Evolutionary conservation across 148 eudicot genomes (phyloP), one percentile per base, ranked within the genome.

Genomic region (Rhododendron simsii): DNA sequence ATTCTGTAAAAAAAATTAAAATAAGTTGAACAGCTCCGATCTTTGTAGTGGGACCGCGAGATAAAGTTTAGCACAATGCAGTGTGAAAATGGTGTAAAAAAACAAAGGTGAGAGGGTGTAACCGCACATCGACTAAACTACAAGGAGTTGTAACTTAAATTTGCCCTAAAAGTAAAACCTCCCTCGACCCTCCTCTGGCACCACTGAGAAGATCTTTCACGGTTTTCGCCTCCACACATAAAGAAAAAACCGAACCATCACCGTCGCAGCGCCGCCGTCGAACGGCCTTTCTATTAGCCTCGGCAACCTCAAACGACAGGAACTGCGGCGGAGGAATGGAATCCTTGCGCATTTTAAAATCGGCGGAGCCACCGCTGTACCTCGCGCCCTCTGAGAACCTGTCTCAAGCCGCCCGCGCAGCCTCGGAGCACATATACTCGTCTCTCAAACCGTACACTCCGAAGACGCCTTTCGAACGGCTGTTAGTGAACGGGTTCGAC

Each of bases 401-500:
- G 51, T 89, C 98, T 28, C 76, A 81, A 33, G 82, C 89, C 12
- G 90, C 98, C 5, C 96, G 98, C 23, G 39, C 84, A 2, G 95
- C 98, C 28, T 94, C 91, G 7, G 65, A 91, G 53, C 82, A 90
- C 77, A 65, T 96, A 12, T 96, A 91, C 86, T 45, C 92, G 16
- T 83, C 89, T 15, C 93, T 95, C 37, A 93, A 88, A 69, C 98
- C 96, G 47, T 88, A 88, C 92, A 51, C 92, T n/a, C 92, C 94
- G 23, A 96, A 95, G 51, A 90, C 95, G 2, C 95, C 96, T 0
- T 90, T 96, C 75, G 93, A 87, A 51, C 83, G 89, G 10, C 92
- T 96, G 26, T 84, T 91, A 7, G 87, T 92, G 14, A 86, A 92
- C 26, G 96, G 98, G n/a, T 96, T 94, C 53, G 99, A 96, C 26